Base-by-base conservation (phyloP, 2,329 filamentous ascomycete genomes). In the Amauroascus verrucosus region DNA sequence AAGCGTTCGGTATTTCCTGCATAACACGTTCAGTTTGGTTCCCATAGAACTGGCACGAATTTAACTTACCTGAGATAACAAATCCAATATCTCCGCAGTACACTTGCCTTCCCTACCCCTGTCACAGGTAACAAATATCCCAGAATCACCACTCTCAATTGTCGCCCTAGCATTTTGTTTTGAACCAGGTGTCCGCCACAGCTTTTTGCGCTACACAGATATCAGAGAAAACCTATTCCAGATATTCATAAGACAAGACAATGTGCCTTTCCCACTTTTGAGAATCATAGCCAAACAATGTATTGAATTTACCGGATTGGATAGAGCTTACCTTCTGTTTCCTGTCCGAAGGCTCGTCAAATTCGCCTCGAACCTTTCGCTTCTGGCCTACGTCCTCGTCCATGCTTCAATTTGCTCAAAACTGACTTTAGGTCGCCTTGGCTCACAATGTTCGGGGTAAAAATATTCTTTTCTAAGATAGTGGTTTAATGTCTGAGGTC, bases 61-160 rank as follows among this genome's bases (percentile, higher is more conserved):
- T 13, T 6, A 41, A 32, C 50, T 2, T 55, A 79, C 78, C 65
- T 80, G 73, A 37, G 74, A 70, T 61, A 84, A 78, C 9, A 83
- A 62, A 64, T 82, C 79, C 40, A 75, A 65, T 48, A 80, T 68
- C 59, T 84, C 81, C 43, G 70, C 70, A 20, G 79, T 73, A 54
- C 78, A 81, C 67, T 80, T 82, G 38, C 69, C 71, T 67, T 84
- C 81, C 61, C 74, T 77, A 56, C 79, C 79, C 67, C 78, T 79
- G 55, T 79, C 75, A 63, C 80, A 83, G 2, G 81, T 82, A 40
- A 79, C 76, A 72, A 81, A 83, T 26, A 84, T 80, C 9, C 81
- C 81, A 48, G 74, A 72, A 61, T 83, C 80, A 14, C 80, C 81
- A 51, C 59, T 62, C 54, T 73, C 70, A 48, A 75, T 59, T 61